Evolutionary conservation across 2,329 filamentous ascomycete species (phyloP).

Genomic region (Ophiostoma sp.): DNA sequence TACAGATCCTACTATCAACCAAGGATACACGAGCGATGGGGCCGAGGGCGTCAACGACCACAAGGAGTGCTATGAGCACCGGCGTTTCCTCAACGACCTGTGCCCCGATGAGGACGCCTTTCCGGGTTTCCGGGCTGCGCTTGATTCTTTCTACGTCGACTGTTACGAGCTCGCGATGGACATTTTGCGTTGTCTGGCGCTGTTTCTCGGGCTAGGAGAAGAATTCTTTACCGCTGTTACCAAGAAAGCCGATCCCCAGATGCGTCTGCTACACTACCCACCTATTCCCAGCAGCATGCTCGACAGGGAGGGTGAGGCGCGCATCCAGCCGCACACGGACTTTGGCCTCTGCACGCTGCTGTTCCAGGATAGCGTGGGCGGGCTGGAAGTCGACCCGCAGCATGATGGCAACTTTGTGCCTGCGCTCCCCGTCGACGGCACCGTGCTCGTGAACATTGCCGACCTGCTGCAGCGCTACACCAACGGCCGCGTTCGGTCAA

Average conservation of each 20-base stretch:
- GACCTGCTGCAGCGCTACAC: slow-evolving; percentile 17
- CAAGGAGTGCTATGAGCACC: slow-evolving; percentile 21
- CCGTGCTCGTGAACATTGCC: slow-evolving; percentile 17
- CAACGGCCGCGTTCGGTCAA: slow-evolving; percentile 14
- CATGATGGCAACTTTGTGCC: slow-evolving; percentile 4
- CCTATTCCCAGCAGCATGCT: background rate
- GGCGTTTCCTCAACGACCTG: slow-evolving; percentile 12
- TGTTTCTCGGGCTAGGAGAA: slow-evolving; percentile 12
- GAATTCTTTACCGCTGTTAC: slow-evolving; percentile 12
- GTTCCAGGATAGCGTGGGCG: slow-evolving; percentile 11
- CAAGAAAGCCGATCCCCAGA: slow-evolving; percentile 16
- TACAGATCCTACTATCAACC: slow-evolving; percentile 9
- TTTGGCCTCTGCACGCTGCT: slow-evolving; percentile 15
- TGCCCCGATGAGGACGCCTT: slow-evolving; percentile 7
- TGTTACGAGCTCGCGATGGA: slow-evolving; percentile 6
- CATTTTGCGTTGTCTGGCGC: slow-evolving; percentile 4
- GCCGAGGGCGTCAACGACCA: slow-evolving; percentile 16
- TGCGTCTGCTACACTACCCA: slow-evolving; percentile 17
- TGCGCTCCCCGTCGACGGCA: slow-evolving; percentile 6
- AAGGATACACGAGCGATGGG: slow-evolving; percentile 17
- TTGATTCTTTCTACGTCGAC: slow-evolving; percentile 14
- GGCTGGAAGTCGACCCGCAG: slow-evolving; percentile 10
- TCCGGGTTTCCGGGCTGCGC: background rate
- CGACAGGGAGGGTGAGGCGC: background rate
- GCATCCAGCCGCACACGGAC: slow-evolving; percentile 13